Evolutionary conservation across 495 filamentous ascomycete genomes (phyloP).

Genomic region (Aspergillus bertholletiae): DNA sequence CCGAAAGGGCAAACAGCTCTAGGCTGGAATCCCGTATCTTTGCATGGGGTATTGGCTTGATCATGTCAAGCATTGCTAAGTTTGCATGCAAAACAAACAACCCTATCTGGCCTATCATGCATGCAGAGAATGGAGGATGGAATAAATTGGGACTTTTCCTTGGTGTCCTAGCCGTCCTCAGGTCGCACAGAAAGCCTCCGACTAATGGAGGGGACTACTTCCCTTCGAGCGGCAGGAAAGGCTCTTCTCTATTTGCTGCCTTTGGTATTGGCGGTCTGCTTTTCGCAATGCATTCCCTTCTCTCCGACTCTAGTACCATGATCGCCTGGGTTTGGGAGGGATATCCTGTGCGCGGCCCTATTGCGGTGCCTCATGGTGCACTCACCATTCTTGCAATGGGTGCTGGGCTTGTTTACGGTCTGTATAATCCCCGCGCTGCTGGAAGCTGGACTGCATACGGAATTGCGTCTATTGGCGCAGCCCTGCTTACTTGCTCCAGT

Average conservation of each 20-base stretch:
- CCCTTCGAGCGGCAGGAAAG: conserved; percentile 47
- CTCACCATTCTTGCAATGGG: conserved; percentile 85
- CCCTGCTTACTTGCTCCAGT: conserved; percentile 70
- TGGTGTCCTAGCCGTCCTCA: conserved; percentile 68
- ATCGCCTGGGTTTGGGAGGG: conserved; percentile 99
- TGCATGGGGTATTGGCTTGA: conserved; percentile 76
- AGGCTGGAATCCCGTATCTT: conserved; percentile 78
- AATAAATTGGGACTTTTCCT: conserved; percentile 80
- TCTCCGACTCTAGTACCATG: conserved; percentile 98
- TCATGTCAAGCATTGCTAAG: conserved; percentile 83
- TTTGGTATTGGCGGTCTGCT: conserved; percentile 79
- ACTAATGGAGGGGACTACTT: conserved; percentile 51
- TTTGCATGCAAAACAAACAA: conserved; percentile 97
- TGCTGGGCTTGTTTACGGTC: conserved; percentile 71
- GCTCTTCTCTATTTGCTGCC: conserved; percentile 69
- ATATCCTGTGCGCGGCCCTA: conserved; percentile 84
- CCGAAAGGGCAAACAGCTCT: conserved; percentile 67
- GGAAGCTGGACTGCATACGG: conserved; percentile 80
- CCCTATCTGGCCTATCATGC: conserved; percentile 93
- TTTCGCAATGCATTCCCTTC: conserved; percentile 88
- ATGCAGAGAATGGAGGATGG: conserved; percentile 84
- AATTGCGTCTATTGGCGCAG: conserved; percentile 72
- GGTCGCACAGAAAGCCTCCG: conserved; percentile 59
- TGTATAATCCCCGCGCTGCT: conserved; percentile 65
- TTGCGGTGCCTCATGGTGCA: conserved; percentile 84